These are phyloP conservation scores for Cylindrotheca fusiformis DNA, from an alignment of 108 stramenopile species.

Conservation along the genomic window DNA sequence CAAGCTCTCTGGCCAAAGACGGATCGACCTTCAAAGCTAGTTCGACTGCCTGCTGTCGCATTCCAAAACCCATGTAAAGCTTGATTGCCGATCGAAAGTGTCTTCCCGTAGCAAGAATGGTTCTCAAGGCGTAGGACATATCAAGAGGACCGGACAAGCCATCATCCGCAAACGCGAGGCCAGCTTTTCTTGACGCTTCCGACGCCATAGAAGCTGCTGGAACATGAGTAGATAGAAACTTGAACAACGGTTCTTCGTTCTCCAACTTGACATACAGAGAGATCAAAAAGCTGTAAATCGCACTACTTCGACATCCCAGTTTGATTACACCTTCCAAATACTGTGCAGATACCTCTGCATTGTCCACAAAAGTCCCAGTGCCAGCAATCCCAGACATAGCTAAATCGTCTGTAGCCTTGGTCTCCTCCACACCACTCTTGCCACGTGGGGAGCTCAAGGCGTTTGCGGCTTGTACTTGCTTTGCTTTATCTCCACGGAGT, in stretches of 20 bases:
- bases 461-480: constrained; percentile 28
- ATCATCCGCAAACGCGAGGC: constrained; percentile 37
- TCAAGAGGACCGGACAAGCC: constrained; percentile 62
- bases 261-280: constrained; percentile 73
- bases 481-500: constrained; percentile 28
- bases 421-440: constrained; percentile 12
- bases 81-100: constrained; percentile 88
- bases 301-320: constrained; percentile 70
- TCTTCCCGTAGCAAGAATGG: constrained; percentile 68
- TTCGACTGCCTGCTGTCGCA: constrained; percentile 86
- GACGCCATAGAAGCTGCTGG: constrained; percentile 43
- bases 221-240: constrained; percentile 74
- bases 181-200: constrained; percentile 29
- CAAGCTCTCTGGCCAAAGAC: constrained; percentile 75
- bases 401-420: constrained; percentile 28
- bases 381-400: constrained; percentile 15
- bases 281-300: constrained; percentile 73
- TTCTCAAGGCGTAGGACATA: constrained; percentile 71
- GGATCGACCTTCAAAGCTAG: constrained; percentile 86
- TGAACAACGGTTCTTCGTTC: constrained; percentile 79
- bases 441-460: constrained; percentile 10
- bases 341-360: constrained; percentile 47
- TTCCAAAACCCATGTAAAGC: constrained; percentile 87
- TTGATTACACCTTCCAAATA: constrained; percentile 84
- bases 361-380: constrained; percentile 54